Evolutionary conservation across 1,284 basidiomycete species (phyloP), one percentile per base, ranked within the genome.

Genomic region (Cutaneotrichosporon dermatis): DNA sequence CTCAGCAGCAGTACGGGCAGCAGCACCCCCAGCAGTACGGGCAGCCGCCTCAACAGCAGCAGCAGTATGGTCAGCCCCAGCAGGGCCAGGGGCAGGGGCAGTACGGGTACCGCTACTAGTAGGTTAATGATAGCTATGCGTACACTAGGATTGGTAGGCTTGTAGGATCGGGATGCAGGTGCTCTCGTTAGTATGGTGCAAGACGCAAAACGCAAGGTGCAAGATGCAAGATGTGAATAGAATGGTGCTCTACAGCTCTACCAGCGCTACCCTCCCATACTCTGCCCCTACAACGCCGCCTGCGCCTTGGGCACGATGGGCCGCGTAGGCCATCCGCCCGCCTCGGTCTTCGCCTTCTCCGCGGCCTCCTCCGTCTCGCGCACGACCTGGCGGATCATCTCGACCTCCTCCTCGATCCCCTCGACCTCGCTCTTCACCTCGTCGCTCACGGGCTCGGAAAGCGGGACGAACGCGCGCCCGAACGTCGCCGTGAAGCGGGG

Each of bases 401-500:
- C 25, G 25, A 25, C 25, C 25, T 25, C 25, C 39, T 40, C 39
- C 39, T 12, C 12, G 12, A 76, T 61, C 57, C 59, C 59, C 36
- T 52, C 58, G 4, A 73, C 46, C 51, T 71, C 72, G 11, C 3
- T 46, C 33, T 40, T 62, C 25, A 60, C 58, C 2, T 51, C 59
- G 2, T 58, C 58, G 1, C 16, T 54, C 4, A 37, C 55, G 1
- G 35, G 56, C 1, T 44, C 16, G 45, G 25, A 25, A 25, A 76
- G 64, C 3, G 64, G 61, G 2, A 69, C 33, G 35, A 76, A 66
- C 33, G 61, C 59, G 43, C 75, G 59, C 40, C 64, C 65, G 61
- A 75, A 76, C 41, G 71, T 66, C 6, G 64, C 57, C 4, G 60
- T 68, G 54, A 78, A 76, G n/a, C 70, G 65, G 1, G 70, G 73